phyloP scores from a whole-genome alignment of 2,329 filamentous ascomycete genomes.

The Microcyclosporella mali region DNA sequence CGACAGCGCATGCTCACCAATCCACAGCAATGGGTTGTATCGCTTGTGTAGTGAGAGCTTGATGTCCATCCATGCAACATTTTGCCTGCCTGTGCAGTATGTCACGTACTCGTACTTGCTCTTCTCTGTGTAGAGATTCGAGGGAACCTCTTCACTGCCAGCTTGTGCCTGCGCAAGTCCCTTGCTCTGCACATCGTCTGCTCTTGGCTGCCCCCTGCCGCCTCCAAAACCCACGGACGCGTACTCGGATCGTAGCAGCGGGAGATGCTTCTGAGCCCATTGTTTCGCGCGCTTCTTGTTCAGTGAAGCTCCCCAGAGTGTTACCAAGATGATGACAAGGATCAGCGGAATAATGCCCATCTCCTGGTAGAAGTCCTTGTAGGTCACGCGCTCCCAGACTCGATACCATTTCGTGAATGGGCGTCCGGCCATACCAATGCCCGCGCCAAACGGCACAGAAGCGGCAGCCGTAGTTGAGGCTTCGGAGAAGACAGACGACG shows the following conservation, averaged over 20 bases:
- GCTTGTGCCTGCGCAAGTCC: conserved; percentile 26
- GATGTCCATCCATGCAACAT: conserved; percentile 84
- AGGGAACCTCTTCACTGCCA: conserved; percentile 39
- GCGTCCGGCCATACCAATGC: conserved; percentile 40
- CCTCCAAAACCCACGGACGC: conserved; percentile 75
- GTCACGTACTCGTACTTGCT: conserved; percentile 77
- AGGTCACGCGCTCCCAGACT: conserved; percentile 80
- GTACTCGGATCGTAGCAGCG: conserved; percentile 72
- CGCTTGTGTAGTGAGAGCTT: conserved; percentile 75
- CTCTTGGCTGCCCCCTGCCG: conserved; percentile 68
- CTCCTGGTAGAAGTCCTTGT: conserved; percentile 82
- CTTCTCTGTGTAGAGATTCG: conserved; percentile 72
- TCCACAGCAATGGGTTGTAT: conserved; percentile 68
- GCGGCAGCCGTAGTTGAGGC: conserved; percentile 31
- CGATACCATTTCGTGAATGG: conserved; percentile 96
- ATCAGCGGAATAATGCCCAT: conserved; percentile 73
- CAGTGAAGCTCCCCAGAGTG: conserved; percentile 70
- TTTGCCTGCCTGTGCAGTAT: conserved; percentile 88
- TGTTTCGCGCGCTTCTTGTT: conserved; percentile 75
- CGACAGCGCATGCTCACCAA: conserved; percentile 62
- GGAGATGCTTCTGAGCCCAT: conserved; percentile 72
- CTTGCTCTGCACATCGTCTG: conserved; percentile 44
- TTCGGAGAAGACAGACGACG: conserved; percentile 44
- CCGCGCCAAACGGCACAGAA: conserved; percentile 31
- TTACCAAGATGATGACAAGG: conserved; percentile 65